A percentile compares a stretch with the other conserved stretches of the same genome.
phyloP scores from a whole-genome alignment of 2,329 filamentous ascomycete genomes.

The Coniochaeta hoffmannii region DNA sequence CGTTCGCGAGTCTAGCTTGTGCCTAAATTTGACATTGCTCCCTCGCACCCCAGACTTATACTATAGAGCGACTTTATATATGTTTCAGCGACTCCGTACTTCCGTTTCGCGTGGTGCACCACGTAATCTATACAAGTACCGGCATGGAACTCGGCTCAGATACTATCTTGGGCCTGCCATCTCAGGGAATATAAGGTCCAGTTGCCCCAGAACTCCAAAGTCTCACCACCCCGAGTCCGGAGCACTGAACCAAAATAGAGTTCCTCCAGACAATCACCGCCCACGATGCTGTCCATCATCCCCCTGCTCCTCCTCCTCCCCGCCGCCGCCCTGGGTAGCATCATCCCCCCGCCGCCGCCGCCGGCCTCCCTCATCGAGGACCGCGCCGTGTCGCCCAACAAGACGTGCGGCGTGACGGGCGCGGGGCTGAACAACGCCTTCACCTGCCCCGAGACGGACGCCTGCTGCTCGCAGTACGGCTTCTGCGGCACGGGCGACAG shows the following conservation, averaged over 20 bases:
- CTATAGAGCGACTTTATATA: not conserved
- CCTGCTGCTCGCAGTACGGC: conserved; percentile 22
- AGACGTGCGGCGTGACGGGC: conserved; percentile 18
- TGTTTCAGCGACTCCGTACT: not conserved
- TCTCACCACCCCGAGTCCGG: not conserved
- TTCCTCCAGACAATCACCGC: not conserved
- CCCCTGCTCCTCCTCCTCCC: conserved; percentile 6
- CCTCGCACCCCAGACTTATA: not conserved
- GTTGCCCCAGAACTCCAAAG: not conserved
- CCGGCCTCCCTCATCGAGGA: conserved; percentile 7
- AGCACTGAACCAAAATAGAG: not conserved
- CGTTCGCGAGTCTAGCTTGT: not conserved
- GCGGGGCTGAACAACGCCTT: conserved; percentile 18
- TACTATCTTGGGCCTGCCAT: not conserved
- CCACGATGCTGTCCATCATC: conserved; percentile 5
- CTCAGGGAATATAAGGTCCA: not conserved
- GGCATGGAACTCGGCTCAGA: not conserved
- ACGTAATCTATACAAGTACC: conserved; percentile 1
- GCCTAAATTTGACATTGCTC: not conserved
- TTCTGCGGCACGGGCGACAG: conserved; percentile 21
- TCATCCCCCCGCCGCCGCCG: not conserved
- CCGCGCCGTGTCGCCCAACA: conserved; percentile 20
- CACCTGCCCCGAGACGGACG: conserved; percentile 19
- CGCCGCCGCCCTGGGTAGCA: conserved; percentile 5
- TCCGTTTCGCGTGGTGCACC: not conserved